Percentiles rank a stretch among this genome's conserved stretches.
Evolutionary conservation across 2,329 filamentous ascomycete genomes (phyloP).

Genomic region (Scedosporium minutisporum): DNA sequence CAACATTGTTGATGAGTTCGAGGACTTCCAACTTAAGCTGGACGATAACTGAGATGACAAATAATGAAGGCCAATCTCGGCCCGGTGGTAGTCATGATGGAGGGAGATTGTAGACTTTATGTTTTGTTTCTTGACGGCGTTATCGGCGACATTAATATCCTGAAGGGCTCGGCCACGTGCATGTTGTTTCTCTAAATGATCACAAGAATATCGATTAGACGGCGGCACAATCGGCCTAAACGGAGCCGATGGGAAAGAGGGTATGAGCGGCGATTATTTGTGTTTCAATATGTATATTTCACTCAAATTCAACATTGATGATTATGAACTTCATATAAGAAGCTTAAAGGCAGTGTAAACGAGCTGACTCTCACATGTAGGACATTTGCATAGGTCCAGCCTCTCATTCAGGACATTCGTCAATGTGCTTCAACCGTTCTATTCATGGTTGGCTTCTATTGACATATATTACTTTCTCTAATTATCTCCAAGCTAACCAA

Average conservation of each 20-base stretch:
- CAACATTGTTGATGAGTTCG: constrained; percentile 38
- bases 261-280: neutral
- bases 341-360: neutral
- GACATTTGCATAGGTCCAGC: no score
- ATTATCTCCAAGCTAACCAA: no score
- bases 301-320: neutral
- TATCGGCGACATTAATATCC: neutral
- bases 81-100: neutral
- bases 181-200: neutral
- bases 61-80: neutral
- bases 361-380: neutral
- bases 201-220: neutral
- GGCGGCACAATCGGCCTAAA: neutral
- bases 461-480: no score
- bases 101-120: neutral
- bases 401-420: no score
- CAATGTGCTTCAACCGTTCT: no score
- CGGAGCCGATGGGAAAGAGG: neutral
- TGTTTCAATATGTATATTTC: neutral
- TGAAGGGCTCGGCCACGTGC: neutral
- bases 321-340: neutral
- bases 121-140: neutral
- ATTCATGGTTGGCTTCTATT: no score
- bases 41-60: neutral
- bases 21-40: constrained; percentile 41